Evolutionary conservation across 495 filamentous ascomycete genomes (phyloP), one percentile per base, ranked within the genome.

Genomic region (Xylaria flabelliformis): DNA sequence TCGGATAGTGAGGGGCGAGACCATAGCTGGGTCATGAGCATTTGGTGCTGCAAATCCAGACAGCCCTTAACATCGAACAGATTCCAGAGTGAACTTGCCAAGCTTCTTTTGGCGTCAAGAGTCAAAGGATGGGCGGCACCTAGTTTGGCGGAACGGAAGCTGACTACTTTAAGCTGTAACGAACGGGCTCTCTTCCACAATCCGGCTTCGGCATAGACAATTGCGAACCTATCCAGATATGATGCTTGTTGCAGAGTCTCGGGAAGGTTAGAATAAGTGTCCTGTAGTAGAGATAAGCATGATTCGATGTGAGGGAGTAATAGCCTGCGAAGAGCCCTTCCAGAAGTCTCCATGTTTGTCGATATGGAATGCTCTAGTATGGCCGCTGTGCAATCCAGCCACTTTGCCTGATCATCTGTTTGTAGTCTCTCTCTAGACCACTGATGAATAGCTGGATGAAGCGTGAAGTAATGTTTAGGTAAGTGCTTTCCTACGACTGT

Each of bases 391-490:
- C 65, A 67, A 29, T 53, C 34, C 26, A 67, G 51, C 65, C 65
- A 67, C 32, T 50, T 48, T 50, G 41, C 63, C 42, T 72, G 75
- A 53, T 80, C 71, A n/a, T 59, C 26, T 34, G 71, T 68, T 19
- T 53, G 46, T 39, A 79, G 70, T 48, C 75, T 70, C 44, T 81
- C 77, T 67, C 76, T 62, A 2, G 78, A 73, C 80, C 80, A 83
- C 66, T 70, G 48, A 68, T 83, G 81, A 4, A 82, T 76, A 24
- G 82, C 70, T 7, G 79, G 81, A 71, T 83, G 81, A 64, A 82
- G 75, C 1, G 80, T 79, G 39, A 78, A 79, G 34, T 55, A 71
- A 19, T 62, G 24, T 21, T 70, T 70, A 1, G 36, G 55, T 6
- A 69, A 26, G 29, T 78, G 75, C 19, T 74, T 55, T 13, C 74